Evolutionary conservation across 2,329 filamentous ascomycete genomes (phyloP).

Genomic region (Cytospora mali): DNA sequence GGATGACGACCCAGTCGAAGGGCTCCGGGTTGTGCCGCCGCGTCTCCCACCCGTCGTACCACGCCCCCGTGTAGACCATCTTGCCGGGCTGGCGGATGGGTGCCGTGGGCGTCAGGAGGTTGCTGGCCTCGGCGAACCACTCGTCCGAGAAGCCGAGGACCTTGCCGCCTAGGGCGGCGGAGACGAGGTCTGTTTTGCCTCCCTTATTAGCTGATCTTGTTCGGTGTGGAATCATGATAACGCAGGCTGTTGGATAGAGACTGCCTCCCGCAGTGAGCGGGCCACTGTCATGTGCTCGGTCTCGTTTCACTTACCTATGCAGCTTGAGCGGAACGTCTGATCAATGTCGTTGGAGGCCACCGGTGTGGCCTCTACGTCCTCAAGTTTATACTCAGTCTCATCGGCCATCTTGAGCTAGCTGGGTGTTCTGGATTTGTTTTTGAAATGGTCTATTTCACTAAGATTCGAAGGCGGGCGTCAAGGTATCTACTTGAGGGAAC

Average conservation of each 20-base stretch:
- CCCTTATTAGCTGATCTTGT: neutral
- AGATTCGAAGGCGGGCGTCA: neutral
- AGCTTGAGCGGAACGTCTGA: constrained; percentile 61
- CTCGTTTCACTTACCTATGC: constrained; percentile 54
- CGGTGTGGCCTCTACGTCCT: constrained; percentile 52
- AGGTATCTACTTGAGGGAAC: too few species aligned
- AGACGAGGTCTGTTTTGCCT: constrained; percentile 24
- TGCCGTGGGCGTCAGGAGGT: constrained; percentile 64
- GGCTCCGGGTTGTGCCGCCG: constrained; percentile 64
- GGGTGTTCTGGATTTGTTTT: neutral
- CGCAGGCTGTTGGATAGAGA: neutral
- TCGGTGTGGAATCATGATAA: neutral
- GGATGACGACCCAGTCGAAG: constrained; percentile 69
- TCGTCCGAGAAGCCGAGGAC: constrained; percentile 68
- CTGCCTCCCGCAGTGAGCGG: too few species aligned
- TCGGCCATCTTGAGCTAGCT: constrained; percentile 39
- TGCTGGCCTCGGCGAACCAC: constrained; percentile 68
- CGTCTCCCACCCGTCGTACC: constrained; percentile 74
- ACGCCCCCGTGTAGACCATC: constrained; percentile 70
- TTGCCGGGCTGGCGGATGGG: constrained; percentile 66
- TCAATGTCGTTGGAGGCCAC: constrained; percentile 60
- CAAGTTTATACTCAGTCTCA: constrained; percentile 58
- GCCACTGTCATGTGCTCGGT: constrained; percentile 32
- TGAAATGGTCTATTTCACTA: neutral
- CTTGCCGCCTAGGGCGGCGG: constrained; percentile 52